Base-by-base conservation (phyloP, 2,329 filamentous ascomycete species). In the Botrytis tulipae region DNA sequence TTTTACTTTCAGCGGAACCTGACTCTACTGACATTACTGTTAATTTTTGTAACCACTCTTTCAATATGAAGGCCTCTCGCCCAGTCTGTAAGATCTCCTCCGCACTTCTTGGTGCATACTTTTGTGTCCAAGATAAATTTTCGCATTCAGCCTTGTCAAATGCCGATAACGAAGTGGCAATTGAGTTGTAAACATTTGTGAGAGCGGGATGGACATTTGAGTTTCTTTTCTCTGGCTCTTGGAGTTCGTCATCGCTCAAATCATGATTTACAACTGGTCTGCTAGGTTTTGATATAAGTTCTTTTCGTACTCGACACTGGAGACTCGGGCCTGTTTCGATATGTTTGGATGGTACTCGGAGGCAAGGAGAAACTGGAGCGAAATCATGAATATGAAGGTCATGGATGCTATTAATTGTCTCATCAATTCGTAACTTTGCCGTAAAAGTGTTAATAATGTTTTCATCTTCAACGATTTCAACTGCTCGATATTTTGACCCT, bases 141-240 rank as follows among this genome's bases (percentile, higher is more conserved):
- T 98, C 95, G 77, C 92, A 97, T 68, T 87, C 87, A 14, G 91
- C 92, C 75, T 84, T 87, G 80, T 99, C 96, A 79, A 95, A 98
- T 0, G 95, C 90, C 7, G 93, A 95, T 20, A 95, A 84, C 0
- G 86, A 86, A 1, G 85, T 86, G 62, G 85, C 83, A 46, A 98
- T 85, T 0, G 86, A 85, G 4, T 84, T 81, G 78, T 90, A 93
- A 2, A 94, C 83, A 3, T 85, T 84, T 20, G 81, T 78, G 65
- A 96, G 81, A 29, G 89, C 88, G 18, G 90, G 85, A 80, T 94
- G 91, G 10, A 76, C 71, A 72, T 70, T 74, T 51, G 73, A 40
- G 59, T 44, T 54, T 32, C 60, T 74, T 42, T 7, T 80, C 76
- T 70, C 80, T 72, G 65, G 72, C 73, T 71, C 73, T 29, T 66